Evolutionary conservation across 139 green algal genomes (phyloP).

Genomic region (Micromonas commoda): DNA sequence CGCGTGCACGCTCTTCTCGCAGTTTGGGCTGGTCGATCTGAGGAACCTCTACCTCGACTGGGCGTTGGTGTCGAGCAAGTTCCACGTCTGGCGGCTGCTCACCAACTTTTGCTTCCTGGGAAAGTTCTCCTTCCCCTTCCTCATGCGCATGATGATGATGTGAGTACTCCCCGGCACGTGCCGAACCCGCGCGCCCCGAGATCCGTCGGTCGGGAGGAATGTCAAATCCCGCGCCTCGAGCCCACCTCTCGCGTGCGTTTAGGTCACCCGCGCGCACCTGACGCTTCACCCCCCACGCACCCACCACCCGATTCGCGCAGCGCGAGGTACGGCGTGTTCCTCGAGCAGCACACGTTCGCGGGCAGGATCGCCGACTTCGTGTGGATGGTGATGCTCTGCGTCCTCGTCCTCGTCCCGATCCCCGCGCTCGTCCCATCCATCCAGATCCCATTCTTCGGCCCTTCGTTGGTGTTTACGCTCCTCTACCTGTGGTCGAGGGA

Average conservation of each 20-base stretch:
- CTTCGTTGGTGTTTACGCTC: conserved; percentile 47
- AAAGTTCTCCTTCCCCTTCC: conserved; percentile 38
- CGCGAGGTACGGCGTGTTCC: conserved; percentile 40
- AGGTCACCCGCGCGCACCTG: neutral
- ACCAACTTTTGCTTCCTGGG: conserved; percentile 52
- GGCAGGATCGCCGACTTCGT: conserved; percentile 52
- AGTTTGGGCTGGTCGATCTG: conserved; percentile 34
- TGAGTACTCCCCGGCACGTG: neutral
- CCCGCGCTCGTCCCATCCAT: conserved; percentile 18
- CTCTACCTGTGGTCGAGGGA: conserved; percentile 57
- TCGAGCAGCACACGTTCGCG: conserved; percentile 53
- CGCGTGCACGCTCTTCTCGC: neutral
- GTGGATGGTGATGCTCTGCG: conserved; percentile 51
- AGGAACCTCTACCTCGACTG: conserved; percentile 33
- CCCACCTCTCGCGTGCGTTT: neutral
- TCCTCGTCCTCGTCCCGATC: conserved; percentile 19
- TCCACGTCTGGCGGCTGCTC: conserved; percentile 56
- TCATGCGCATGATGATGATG: conserved; percentile 30
- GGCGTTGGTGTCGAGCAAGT: conserved; percentile 40
- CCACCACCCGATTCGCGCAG: neutral
- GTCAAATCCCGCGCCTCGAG: no score
- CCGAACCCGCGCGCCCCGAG: neutral
- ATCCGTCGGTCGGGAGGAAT: no score
- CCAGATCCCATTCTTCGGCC: conserved; percentile 25
- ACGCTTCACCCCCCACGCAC: neutral